Conservation (phyloP, 1,284 basidiomycete species). For the Ustilago vetiveriae region DNA sequence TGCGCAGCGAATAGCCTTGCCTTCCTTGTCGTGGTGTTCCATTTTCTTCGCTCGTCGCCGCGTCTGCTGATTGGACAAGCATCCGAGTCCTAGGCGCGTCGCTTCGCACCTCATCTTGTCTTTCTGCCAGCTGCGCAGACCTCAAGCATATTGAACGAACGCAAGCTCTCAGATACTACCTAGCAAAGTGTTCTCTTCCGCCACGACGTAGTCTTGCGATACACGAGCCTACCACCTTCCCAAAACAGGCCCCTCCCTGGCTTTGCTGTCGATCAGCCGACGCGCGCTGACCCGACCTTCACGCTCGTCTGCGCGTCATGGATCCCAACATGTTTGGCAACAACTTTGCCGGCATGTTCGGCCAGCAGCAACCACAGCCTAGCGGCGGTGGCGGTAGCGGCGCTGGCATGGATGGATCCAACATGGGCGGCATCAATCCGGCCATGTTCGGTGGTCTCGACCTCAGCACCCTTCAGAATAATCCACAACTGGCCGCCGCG, state of each 20-base stretch:
- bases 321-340: constrained; percentile 53
- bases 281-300: constrained; percentile 29
- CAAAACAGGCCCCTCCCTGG: neutral
- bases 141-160: too few relatives aligned
- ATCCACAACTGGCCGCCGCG: constrained; percentile 35
- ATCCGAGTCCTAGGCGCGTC: too few relatives aligned
- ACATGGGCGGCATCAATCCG: constrained; percentile 40
- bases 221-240: too few relatives aligned
- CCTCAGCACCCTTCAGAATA: constrained; percentile 41
- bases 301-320: constrained; percentile 33
- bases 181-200: too few relatives aligned
- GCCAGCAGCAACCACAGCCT: constrained; percentile 33
- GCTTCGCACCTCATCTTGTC: too few relatives aligned
- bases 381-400: constrained; percentile 10
- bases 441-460: constrained; percentile 49
- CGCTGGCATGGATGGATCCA: constrained; percentile 27
- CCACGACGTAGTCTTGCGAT: constrained; percentile 1
- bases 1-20: neutral
- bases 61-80: too few relatives aligned
- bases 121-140: too few relatives aligned
- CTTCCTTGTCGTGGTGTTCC: neutral
- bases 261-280: constrained; percentile 18
- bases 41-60: too few relatives aligned
- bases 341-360: constrained; percentile 48
- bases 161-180: too few relatives aligned